Base-by-base conservation (phyloP, 2,329 filamentous ascomycete species). In the Phialophora chinensis region DNA sequence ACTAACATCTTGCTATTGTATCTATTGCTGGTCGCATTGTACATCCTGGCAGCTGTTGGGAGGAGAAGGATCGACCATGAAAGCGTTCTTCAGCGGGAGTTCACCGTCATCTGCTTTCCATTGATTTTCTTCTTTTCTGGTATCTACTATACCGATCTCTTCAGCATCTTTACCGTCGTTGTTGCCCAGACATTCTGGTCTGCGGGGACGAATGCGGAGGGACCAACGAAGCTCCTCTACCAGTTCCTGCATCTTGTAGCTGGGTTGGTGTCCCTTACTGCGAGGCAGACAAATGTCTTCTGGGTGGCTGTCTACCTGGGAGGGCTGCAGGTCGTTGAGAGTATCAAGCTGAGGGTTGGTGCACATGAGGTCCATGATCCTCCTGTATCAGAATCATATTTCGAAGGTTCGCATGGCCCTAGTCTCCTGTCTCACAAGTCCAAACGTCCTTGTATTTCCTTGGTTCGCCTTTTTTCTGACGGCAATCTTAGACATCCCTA, bases 281-380 rank as follows among this genome's bases (percentile, higher is more conserved):
- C 97, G 82, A 85, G 95, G 27, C 95, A 99, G 78, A 99, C 95
- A 0, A 99, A 99, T 74, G 90, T 98, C 63, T 97, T 99, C 76
- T 99, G 95, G 95, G 89, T 93, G 0, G 90, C 80, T 17, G 72
- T 82, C 3, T 83, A 82, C 69, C 70, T 83, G 20, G 81, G 80
- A 35, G 82, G 80, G 27, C 71, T 83, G 55, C 79, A 79, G 66
- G 76, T 79, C 29, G 74, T 80, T 17, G 75, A 78, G 52, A 78
- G 65, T 23, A 53, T 73, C 60, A 73, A 71, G 27, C 17, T 44
- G 11, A n/a, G 62, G 17, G 60, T 67, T 20, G 65, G 68, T 12
- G 62, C 79, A 74, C 60, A 77, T 62, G 78, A 82, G 57, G 67
- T 86, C 10, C 84, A 85, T 71, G 84, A 86, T 72, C 82, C 83